A percentile compares a stretch with the other conserved stretches of the same genome.
Evolutionary conservation across 2,329 filamentous ascomycete species (phyloP).

Genomic region (Trichoderma gracile): DNA sequence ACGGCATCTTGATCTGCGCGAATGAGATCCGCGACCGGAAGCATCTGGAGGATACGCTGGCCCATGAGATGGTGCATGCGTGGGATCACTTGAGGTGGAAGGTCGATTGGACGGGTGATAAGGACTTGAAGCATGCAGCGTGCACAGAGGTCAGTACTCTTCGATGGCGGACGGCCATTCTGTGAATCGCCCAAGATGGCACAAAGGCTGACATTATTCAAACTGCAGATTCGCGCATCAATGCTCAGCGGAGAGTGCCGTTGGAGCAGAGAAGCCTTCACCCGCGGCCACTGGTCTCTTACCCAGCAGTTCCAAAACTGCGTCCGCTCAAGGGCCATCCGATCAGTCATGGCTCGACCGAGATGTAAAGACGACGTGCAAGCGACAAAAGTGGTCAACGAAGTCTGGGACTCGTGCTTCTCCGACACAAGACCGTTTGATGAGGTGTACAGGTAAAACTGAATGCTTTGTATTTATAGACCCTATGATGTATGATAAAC

Average conservation of each 20-base stretch:
- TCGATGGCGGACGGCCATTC: background rate
- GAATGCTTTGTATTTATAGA: conserved; percentile 20
- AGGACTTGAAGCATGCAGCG: conserved; percentile 80
- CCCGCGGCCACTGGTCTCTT: conserved; percentile 79
- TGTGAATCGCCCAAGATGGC: background rate
- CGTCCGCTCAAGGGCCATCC: conserved; percentile 76
- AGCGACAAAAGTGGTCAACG: conserved; percentile 84
- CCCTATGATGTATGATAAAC: conserved; percentile 32
- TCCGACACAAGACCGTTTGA: conserved; percentile 92
- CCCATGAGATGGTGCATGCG: conserved; percentile 97
- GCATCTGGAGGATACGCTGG: conserved; percentile 89
- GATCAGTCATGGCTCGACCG: conserved; percentile 76
- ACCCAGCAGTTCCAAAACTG: conserved; percentile 94
- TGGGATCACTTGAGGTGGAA: conserved; percentile 93
- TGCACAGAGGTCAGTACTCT: conserved; percentile 74
- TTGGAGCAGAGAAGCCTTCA: conserved; percentile 83
- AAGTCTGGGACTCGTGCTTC: conserved; percentile 99
- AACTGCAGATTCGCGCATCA: conserved; percentile 76
- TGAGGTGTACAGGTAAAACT: conserved; percentile 78
- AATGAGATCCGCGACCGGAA: conserved; percentile 81
- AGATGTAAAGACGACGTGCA: conserved; percentile 82
- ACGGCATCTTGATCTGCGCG: conserved; percentile 89
- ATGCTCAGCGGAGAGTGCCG: conserved; percentile 93
- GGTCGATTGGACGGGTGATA: conserved; percentile 73
- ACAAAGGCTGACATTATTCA: background rate